Evolutionary conservation across 2,329 filamentous ascomycete species (phyloP).

Genomic region (Ciborinia camelliae): DNA sequence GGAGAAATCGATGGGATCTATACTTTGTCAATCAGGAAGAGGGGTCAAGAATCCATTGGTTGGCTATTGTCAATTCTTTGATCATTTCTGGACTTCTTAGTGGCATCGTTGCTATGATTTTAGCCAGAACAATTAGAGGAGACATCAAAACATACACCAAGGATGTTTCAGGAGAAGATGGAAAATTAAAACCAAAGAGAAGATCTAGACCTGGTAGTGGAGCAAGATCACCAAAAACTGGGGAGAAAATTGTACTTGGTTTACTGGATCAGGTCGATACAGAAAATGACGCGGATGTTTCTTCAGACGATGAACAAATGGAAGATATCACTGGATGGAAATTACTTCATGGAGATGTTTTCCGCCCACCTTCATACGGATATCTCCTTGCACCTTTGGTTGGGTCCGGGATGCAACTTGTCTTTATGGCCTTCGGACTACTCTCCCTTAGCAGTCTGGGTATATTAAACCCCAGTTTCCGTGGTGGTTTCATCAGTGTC

Average conservation of each 20-base stretch:
- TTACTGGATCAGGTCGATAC: slow-evolving; percentile 59
- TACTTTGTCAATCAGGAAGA: slow-evolving; percentile 89
- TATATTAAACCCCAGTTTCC: slow-evolving; percentile 79
- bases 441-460: slow-evolving; percentile 71
- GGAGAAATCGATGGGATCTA: slow-evolving; percentile 81
- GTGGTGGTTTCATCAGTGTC: slow-evolving; percentile 85
- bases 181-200: slow-evolving; percentile 54
- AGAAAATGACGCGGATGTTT: slow-evolving; percentile 51
- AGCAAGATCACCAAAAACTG: slow-evolving; percentile 44
- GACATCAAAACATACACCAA: slow-evolving; percentile 70
- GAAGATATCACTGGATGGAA: slow-evolving; percentile 90
- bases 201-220: slow-evolving; percentile 43
- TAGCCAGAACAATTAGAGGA: slow-evolving; percentile 71
- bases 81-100: slow-evolving; percentile 78
- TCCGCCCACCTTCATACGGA: slow-evolving; percentile 68
- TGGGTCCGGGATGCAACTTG: slow-evolving; percentile 80
- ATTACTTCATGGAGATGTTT: slow-evolving; percentile 82
- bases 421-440: slow-evolving; percentile 75
- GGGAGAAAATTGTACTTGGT: slow-evolving; percentile 52
- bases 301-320: slow-evolving; percentile 66
- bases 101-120: slow-evolving; percentile 75
- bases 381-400: slow-evolving; percentile 74
- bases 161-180: slow-evolving; percentile 63
- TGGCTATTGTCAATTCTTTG: slow-evolving; percentile 83
- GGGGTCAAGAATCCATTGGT: slow-evolving; percentile 77